Base-by-base conservation (phyloP, 2,329 filamentous ascomycete genomes). In the Thyridium curvatum region DNA sequence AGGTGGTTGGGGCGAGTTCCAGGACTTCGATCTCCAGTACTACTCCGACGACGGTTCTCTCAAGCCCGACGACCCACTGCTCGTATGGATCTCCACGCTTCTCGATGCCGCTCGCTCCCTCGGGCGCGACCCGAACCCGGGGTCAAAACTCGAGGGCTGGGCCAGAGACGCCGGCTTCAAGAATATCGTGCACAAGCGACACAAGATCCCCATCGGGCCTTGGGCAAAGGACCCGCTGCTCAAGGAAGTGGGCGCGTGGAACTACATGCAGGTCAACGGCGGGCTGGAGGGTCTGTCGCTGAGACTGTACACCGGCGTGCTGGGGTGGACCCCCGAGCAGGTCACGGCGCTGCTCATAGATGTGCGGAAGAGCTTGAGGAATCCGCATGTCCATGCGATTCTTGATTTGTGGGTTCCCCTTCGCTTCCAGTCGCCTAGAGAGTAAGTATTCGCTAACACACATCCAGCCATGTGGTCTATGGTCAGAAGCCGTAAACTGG, bases 191-290 rank as follows among this genome's bases (percentile, higher is more conserved):
- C 63, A 74, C 47, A 53, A 60, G 6, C 50, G 65, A 15, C 68
- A 56, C 52, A 66, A 64, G 48, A 60, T 70, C 49, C 70, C 71
- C 1, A 55, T 63, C 29, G 69, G 66, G 40, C 53, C 59, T 2
- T 75, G 71, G 70, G 60, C 70, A 0, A 65, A 61, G 37, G 65
- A 71, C 18, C 55, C 54, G 12, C 62, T 63, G 21, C 54, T 69
- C 36, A 77, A 74, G 50, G 61, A 70, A 28, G 49, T 64, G 3
- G 61, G 39, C 29, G 17, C 21, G 8, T 40, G 35, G 29, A 36
- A 36, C 18, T 30, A 36, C 28, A 34, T 30, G 29, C 39, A 44
- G 17, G 18, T 47, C 13, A 29, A 42, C 2, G 51, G 50, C 3
- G 47, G 47, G 8, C 41, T 50, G 5, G 44, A 50, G 35, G 46